Evolutionary conservation across 495 filamentous ascomycete genomes (phyloP).

Genomic region (Penicillium coprophilum): DNA sequence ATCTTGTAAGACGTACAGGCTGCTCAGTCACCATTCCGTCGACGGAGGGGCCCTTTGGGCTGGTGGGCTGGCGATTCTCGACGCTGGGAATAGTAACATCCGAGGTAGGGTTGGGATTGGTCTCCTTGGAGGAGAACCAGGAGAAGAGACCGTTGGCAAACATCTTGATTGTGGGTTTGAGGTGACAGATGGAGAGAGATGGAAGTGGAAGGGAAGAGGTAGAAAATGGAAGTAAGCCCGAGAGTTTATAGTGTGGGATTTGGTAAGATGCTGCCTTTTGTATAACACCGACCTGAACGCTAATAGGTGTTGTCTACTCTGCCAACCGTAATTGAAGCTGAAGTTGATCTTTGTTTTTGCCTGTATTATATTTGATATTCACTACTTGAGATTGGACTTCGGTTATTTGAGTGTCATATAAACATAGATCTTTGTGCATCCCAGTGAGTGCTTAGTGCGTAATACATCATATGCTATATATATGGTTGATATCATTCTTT

Average conservation of each 20-base stretch:
- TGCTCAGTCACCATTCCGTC: constrained; percentile 35
- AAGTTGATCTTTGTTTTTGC: neutral
- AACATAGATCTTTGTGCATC: too few species aligned
- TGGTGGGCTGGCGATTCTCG: constrained; percentile 38
- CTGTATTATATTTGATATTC: neutral
- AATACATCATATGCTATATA: neutral
- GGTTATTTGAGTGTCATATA: neutral
- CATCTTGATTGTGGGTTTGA: constrained; percentile 28
- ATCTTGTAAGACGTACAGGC: constrained; percentile 30
- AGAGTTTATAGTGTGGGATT: neutral
- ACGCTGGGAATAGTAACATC: constrained; percentile 32
- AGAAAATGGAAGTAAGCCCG: neutral
- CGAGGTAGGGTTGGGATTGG: constrained; percentile 29
- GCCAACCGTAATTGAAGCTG: neutral
- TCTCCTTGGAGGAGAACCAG: constrained; percentile 40
- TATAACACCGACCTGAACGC: neutral
- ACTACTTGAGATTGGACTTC: neutral
- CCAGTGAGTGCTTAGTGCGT: too few species aligned
- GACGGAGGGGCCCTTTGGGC: constrained; percentile 31
- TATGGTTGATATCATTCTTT: neutral
- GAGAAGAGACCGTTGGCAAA: constrained; percentile 34
- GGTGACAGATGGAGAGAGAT: neutral
- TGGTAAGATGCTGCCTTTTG: neutral
- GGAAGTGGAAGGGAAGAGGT: neutral
- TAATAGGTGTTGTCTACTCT: neutral